These are phyloP conservation scores for Bryoerythrophyllum caledonicum DNA, from an alignment of 225 moss, liverwort and hornwort species.

Conservation along the genomic window DNA sequence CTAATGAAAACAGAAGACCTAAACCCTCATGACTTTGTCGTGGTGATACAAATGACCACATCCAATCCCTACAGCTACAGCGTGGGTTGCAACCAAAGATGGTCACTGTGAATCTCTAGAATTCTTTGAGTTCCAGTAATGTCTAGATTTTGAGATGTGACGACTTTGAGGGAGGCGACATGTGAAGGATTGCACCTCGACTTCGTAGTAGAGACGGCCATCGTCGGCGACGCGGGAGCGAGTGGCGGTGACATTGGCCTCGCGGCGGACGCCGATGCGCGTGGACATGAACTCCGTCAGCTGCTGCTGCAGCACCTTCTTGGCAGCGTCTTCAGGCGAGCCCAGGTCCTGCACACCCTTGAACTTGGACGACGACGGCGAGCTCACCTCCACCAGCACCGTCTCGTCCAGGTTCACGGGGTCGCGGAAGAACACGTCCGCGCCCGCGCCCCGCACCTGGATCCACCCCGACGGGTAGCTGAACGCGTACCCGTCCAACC, in stretches of 20 bases:
- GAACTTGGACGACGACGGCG: slow-evolving; percentile 89
- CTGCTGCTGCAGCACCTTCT: slow-evolving; percentile 87
- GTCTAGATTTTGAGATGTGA: neutral
- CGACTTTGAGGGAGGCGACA: neutral
- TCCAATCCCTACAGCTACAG: neutral
- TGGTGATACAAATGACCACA: neutral
- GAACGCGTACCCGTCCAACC: slow-evolving; percentile 84
- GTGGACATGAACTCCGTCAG: slow-evolving; percentile 98
- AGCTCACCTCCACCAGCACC: slow-evolving; percentile 89
- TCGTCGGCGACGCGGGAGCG: slow-evolving; percentile 74
- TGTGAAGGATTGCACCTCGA: slow-evolving; percentile 61
- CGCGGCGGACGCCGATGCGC: slow-evolving; percentile 84
- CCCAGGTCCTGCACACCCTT: slow-evolving; percentile 88
- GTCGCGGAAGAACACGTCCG: slow-evolving; percentile 90
- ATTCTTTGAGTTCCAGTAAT: neutral
- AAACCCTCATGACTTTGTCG: neutral
- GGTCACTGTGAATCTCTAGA: neutral
- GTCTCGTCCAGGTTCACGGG: slow-evolving; percentile 95
- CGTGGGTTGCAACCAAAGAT: neutral
- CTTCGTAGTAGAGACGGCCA: slow-evolving; percentile 91
- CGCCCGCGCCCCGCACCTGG: slow-evolving; percentile 92
- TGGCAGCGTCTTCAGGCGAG: slow-evolving; percentile 76
- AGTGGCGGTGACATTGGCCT: slow-evolving; percentile 73
- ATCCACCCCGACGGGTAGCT: slow-evolving; percentile 89
- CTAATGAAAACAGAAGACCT: neutral